A percentile compares a stretch with the other conserved stretches of the same genome.
phyloP scores from a whole-genome alignment of 805 yeast species.

The Metschnikowia colocasiae region DNA sequence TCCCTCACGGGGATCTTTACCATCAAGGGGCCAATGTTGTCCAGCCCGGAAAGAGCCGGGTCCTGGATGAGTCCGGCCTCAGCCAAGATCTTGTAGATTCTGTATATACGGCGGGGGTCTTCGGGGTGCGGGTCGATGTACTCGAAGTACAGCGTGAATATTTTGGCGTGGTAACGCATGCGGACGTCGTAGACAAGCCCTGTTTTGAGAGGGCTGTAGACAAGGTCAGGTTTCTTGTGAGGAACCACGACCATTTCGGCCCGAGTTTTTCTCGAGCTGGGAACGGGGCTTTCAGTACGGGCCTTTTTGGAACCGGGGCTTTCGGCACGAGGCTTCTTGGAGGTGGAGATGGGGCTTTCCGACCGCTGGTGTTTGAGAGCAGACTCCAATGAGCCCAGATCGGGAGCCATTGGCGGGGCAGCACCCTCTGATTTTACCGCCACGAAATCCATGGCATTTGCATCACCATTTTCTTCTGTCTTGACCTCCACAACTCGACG shows the following conservation, averaged over 20 bases:
- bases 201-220: slow-evolving; percentile 74
- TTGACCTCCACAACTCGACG: background rate
- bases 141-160: slow-evolving; percentile 86
- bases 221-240: slow-evolving; percentile 59
- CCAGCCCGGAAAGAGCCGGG: slow-evolving; percentile 65
- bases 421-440: background rate
- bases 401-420: background rate
- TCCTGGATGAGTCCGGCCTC: slow-evolving; percentile 89
- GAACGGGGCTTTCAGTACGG: background rate
- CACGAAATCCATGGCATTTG: background rate
- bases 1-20: slow-evolving; percentile 85
- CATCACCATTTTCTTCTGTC: background rate
- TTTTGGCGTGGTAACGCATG: slow-evolving; percentile 95
- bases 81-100: slow-evolving; percentile 89
- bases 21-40: slow-evolving; percentile 83
- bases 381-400: background rate
- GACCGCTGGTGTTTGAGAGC: slow-evolving; percentile 1
- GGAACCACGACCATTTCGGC: slow-evolving; percentile 45
- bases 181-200: slow-evolving; percentile 95
- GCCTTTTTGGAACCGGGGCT: background rate
- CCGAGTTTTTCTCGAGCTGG: background rate
- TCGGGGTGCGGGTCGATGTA: slow-evolving; percentile 99
- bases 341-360: background rate
- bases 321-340: slow-evolving; percentile 1
- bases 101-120: slow-evolving; percentile 92